Percentiles rank a stretch among this genome's conserved stretches.
These are phyloP conservation scores for Cocos nucifera DNA, from an alignment of 176 grass and related monocot species.

Conservation along the genomic window DNA sequence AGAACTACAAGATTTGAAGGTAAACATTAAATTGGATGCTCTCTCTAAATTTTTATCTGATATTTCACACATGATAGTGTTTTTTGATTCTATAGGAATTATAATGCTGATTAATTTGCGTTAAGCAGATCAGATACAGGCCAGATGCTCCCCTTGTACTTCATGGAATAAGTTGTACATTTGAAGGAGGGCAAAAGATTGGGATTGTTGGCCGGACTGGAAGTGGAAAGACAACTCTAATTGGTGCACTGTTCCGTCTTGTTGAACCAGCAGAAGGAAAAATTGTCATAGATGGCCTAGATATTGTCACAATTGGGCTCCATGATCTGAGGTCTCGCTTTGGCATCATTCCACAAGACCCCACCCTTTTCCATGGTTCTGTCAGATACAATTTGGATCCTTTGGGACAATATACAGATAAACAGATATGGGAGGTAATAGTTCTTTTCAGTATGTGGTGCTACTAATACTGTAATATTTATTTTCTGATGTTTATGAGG, in stretches of 20 bases:
- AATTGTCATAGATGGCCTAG: constrained; percentile 57
- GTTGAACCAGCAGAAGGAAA: constrained; percentile 78
- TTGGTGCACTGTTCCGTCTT: constrained; percentile 81
- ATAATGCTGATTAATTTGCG: constrained; percentile 9
- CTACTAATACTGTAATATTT: no score
- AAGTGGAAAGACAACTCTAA: constrained; percentile 92
- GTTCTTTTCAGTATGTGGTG: neutral
- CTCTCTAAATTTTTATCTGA: neutral
- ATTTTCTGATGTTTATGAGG: no score
- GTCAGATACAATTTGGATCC: constrained; percentile 88
- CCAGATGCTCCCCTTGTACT: constrained; percentile 63
- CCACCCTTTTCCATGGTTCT: constrained; percentile 78
- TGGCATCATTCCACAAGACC: constrained; percentile 96
- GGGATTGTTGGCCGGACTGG: constrained; percentile 89
- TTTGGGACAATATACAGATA: constrained; percentile 45
- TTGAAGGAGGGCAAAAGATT: constrained; percentile 76
- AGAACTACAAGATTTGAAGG: constrained; percentile 73
- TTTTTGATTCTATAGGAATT: neutral
- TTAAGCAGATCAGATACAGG: constrained; percentile 74
- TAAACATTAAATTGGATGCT: constrained; percentile 13
- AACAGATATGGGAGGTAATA: constrained; percentile 84
- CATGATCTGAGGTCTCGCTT: constrained; percentile 82
- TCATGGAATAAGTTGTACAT: constrained; percentile 67
- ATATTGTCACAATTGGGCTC: constrained; percentile 61
- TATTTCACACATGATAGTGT: no score